These are phyloP conservation scores for Nannochloris sp. DNA, from an alignment of 139 green algal species.

Conservation along the genomic window DNA sequence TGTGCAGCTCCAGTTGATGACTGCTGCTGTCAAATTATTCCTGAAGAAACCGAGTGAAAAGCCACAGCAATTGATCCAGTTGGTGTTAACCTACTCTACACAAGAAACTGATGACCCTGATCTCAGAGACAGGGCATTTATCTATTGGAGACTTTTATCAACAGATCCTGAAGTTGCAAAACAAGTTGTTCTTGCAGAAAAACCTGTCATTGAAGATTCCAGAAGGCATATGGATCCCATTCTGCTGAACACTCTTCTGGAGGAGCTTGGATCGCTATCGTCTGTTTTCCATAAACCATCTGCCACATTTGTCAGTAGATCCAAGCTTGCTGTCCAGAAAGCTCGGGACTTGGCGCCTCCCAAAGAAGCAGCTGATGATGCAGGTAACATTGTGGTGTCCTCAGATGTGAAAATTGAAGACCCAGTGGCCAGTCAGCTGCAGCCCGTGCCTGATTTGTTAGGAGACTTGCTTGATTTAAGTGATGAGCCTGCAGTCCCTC, in stretches of 20 bases:
- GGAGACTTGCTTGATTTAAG: slow-evolving; percentile 68
- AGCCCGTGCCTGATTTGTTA: slow-evolving; percentile 36
- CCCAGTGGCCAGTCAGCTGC: background rate
- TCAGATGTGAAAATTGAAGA: background rate
- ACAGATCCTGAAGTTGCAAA: slow-evolving; percentile 87
- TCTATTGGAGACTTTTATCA: slow-evolving; percentile 98
- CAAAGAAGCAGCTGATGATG: background rate
- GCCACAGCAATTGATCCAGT: slow-evolving; percentile 90
- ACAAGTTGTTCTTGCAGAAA: slow-evolving; percentile 88
- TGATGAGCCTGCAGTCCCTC: slow-evolving; percentile 14
- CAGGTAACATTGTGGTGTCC: background rate
- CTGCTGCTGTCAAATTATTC: slow-evolving; percentile 97
- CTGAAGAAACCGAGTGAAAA: slow-evolving; percentile 82
- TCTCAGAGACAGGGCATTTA: slow-evolving; percentile 90
- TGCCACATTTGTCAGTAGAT: slow-evolving; percentile 67
- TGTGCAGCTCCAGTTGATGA: slow-evolving; percentile 98
- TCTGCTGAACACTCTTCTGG: slow-evolving; percentile 71
- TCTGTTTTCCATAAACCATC: slow-evolving; percentile 92
- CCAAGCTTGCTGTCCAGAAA: slow-evolving; percentile 61
- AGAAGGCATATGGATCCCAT: slow-evolving; percentile 57
- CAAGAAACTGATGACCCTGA: slow-evolving; percentile 97
- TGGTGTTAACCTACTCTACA: slow-evolving; percentile 80
- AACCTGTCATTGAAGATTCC: slow-evolving; percentile 83
- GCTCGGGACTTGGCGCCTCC: slow-evolving; percentile 42
- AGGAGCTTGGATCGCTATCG: slow-evolving; percentile 70